phyloP scores from a whole-genome alignment of 179 eudicot genomes.

The Patellifolia procumbens region DNA sequence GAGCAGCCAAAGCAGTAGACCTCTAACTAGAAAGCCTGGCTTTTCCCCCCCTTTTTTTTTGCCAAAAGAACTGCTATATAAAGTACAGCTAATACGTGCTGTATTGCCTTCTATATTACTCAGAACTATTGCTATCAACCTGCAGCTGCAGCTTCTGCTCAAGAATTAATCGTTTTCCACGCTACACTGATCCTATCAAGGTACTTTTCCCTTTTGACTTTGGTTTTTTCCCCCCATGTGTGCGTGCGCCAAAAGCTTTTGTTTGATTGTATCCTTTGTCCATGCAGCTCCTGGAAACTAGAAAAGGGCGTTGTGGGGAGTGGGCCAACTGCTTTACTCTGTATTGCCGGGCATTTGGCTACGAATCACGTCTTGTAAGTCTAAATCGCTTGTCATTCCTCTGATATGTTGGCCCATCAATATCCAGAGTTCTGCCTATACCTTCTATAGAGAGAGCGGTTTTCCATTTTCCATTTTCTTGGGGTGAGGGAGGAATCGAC shows the following conservation, averaged over 20 bases:
- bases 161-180: conserved; percentile 82
- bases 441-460: too few species aligned
- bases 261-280: conserved; percentile 15
- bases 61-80: background rate
- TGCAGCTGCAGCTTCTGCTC: conserved; percentile 77
- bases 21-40: background rate
- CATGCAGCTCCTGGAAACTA: conserved; percentile 90
- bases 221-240: background rate
- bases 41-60: background rate
- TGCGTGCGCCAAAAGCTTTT: conserved; percentile 14
- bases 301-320: conserved; percentile 97
- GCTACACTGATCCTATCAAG: conserved; percentile 89
- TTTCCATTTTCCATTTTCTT: too few species aligned
- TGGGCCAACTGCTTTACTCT: conserved; percentile 99
- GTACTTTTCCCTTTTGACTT: conserved; percentile 34
- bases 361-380: conserved; percentile 82
- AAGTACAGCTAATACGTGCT: background rate
- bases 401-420: background rate
- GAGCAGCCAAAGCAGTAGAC: background rate
- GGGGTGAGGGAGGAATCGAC: too few species aligned
- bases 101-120: conserved; percentile 11
- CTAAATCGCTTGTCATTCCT: conserved; percentile 9
- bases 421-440: background rate
- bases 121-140: conserved; percentile 21
- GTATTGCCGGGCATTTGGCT: conserved; percentile 92